A percentile compares a stretch with the other conserved stretches of the same genome.
Evolutionary conservation across 331 rosid genomes (phyloP).

Genomic region (Quercus phellos): DNA sequence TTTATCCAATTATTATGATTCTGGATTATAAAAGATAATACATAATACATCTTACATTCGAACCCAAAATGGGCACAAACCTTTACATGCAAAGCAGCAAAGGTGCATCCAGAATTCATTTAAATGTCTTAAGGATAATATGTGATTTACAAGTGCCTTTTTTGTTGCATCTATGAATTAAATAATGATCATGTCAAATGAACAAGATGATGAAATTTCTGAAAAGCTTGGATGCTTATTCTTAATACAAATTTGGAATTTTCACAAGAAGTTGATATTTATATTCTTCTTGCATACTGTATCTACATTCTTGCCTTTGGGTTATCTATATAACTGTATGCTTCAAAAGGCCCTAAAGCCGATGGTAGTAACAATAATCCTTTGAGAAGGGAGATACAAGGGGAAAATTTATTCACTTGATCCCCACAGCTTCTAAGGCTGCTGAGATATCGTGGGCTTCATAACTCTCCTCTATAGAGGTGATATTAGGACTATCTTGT

Average conservation of each 20-base stretch:
- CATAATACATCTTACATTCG: background rate
- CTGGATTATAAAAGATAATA: background rate
- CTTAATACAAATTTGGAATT: background rate
- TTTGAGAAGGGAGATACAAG: slow-evolving; percentile 2
- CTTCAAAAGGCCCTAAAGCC: background rate
- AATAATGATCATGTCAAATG: too few relatives aligned
- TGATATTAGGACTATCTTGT: slow-evolving; percentile 53
- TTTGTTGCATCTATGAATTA: too few relatives aligned
- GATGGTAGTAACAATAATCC: background rate
- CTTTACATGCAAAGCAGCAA: background rate
- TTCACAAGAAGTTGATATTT: slow-evolving; percentile 5
- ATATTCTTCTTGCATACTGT: slow-evolving; percentile 10
- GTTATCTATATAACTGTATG: background rate
- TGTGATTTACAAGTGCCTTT: too few relatives aligned
- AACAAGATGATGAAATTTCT: too few relatives aligned
- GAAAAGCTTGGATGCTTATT: background rate
- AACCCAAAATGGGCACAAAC: background rate
- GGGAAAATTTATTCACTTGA: slow-evolving; percentile 21
- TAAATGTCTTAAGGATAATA: background rate
- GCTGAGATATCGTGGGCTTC: slow-evolving; percentile 45
- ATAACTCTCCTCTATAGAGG: slow-evolving; percentile 29
- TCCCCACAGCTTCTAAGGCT: slow-evolving; percentile 44
- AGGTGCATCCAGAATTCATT: background rate
- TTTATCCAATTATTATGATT: background rate
- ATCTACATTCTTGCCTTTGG: slow-evolving; percentile 12